Evolutionary conservation across 345 rosid species (phyloP).

Genomic region (Cardamine chenopodiifolia): DNA sequence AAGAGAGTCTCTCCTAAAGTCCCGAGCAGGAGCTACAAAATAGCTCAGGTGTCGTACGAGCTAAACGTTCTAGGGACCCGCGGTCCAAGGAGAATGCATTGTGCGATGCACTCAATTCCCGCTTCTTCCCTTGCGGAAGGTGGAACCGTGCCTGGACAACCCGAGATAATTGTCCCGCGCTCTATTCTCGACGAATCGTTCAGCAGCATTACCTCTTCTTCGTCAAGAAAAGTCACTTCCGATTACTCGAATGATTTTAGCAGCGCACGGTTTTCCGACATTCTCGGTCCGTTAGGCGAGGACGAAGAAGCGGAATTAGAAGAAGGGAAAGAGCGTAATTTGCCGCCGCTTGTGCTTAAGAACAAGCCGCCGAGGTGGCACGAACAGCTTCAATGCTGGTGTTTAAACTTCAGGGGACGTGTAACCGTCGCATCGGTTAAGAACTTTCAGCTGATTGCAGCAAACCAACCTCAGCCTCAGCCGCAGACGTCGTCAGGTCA

Average conservation of each 20-base stretch:
- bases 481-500: conserved; percentile 42
- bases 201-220: conserved; percentile 66
- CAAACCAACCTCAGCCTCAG: conserved; percentile 61
- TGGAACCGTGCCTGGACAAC: conserved; percentile 81
- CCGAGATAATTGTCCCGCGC: conserved; percentile 69
- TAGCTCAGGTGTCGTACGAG: conserved; percentile 83
- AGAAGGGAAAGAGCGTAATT: conserved; percentile 56
- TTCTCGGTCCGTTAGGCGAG: conserved; percentile 58
- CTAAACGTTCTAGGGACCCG: conserved; percentile 90
- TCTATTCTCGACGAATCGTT: conserved; percentile 80
- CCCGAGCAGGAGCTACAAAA: conserved; percentile 84
- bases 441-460: conserved; percentile 92
- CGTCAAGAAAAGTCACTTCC: conserved; percentile 58
- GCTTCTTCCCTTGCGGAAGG: conserved; percentile 73
- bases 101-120: conserved; percentile 82
- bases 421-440: conserved; percentile 96
- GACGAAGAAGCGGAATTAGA: conserved; percentile 44
- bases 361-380: conserved; percentile 98
- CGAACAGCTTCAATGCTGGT: conserved; percentile 97
- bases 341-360: conserved; percentile 63
- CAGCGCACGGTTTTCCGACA: conserved; percentile 86
- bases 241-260: conserved; percentile 72
- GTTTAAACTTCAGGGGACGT: conserved; percentile 90
- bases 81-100: conserved; percentile 96
- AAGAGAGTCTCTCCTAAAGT: conserved; percentile 89